Evolutionary conservation across 2,329 filamentous ascomycete genomes (phyloP), one percentile per base, ranked within the genome.

Genomic region (Fusarium sp.): DNA sequence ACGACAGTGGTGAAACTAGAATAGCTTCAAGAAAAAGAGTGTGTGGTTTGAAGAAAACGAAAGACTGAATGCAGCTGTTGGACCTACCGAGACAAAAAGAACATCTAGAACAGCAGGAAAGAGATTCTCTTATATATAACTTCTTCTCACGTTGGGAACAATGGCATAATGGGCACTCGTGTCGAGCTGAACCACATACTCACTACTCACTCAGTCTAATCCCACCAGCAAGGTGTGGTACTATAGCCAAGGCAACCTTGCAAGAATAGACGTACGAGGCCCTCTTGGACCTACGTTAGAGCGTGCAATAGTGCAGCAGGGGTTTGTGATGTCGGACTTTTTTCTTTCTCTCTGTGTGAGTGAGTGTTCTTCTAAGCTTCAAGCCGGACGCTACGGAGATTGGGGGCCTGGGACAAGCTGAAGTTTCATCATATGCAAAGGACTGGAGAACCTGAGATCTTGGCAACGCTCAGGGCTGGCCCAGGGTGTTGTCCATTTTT

Each of bases 91-190:
- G 21, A 19, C 34, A 24, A 42, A 14, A 24, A 20, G 4, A 4
- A 12, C 21, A 8, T 28, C n/a, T 45, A 43, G 15, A 63, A 34
- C 14, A 43, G 51, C 40, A 36, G 54, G 51, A 64, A 64, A 17
- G 23, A 58, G 12, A 19, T 45, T 64, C 36, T 36, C 40, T 63
- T 46, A 63, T 63, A 63, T 63, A 63, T 58, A 36, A 63, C 39
- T 50, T 50, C 21, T 40, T 30, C 26, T 39, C 39, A 40, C 34
- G 34, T 32, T 23, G 34, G 42, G 21, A 40, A 7, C n/a, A 30
- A 17, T 23, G 14, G 14, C 14, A 19, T 19, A 54, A 36, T 36
- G 30, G 11, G 8, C 23, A 21, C 23, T 12, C 45, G 14, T 51
- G 20, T 30, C 34, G 34, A 51, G 52, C 38, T 26, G 38, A 34